phyloP scores from a whole-genome alignment of 257 asterid species.

The Avicennia marina region DNA sequence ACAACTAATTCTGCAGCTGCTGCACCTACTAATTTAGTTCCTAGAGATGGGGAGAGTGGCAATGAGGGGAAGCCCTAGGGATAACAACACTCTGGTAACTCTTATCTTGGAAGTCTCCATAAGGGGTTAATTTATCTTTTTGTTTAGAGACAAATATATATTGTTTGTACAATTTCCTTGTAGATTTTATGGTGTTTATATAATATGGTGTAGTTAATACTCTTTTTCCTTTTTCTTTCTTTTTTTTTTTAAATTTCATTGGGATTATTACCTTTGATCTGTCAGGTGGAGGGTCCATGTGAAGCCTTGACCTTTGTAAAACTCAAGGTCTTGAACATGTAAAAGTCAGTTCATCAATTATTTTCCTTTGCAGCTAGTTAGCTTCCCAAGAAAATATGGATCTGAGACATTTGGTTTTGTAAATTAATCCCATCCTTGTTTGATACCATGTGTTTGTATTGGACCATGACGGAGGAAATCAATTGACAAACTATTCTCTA shows the following conservation, averaged over 20 bases:
- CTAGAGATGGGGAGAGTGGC: background rate
- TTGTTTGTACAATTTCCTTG: no score
- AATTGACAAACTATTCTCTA: no score
- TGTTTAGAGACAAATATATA: conserved; percentile 13
- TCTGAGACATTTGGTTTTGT: conserved; percentile 15
- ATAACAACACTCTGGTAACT: no score
- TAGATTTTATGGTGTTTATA: no score
- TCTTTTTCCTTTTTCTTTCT: background rate
- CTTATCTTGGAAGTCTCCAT: no score
- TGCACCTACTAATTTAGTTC: background rate
- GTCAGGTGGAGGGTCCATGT: conserved; percentile 32
- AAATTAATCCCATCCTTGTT: conserved; percentile 5
- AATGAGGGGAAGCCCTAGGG: background rate
- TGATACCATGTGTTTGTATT: conserved; percentile 1
- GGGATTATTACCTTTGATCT: conserved; percentile 14
- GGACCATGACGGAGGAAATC: no score
- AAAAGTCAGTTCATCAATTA: conserved; percentile 8
- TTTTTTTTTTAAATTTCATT: background rate
- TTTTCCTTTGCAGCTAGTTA: background rate
- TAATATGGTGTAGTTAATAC: background rate
- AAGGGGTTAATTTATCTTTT: background rate
- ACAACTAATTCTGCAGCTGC: conserved; percentile 6
- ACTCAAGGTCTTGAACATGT: conserved; percentile 27
- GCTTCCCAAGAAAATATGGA: conserved; percentile 28
- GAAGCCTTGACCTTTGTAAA: conserved; percentile 50